phyloP scores from a whole-genome alignment of 306 rosid genomes.

The Biancaea sappan region DNA sequence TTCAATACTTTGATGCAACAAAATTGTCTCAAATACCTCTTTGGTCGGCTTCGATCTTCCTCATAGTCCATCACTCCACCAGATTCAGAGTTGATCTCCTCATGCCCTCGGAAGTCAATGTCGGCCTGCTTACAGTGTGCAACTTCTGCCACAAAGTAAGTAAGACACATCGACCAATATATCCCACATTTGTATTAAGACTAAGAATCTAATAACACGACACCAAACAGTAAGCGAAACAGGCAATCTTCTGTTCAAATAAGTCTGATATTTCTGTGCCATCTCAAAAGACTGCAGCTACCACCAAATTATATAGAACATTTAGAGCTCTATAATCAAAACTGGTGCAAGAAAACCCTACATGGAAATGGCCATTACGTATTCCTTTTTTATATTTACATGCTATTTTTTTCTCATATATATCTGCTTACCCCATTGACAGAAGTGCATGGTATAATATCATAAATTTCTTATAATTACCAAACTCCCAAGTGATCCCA shows the following conservation, averaged over 20 bases:
- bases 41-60: constrained; percentile 96
- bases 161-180: constrained; percentile 95
- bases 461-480: constrained; percentile 7
- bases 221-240: constrained; percentile 27
- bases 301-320: constrained; percentile 29
- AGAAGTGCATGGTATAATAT: background rate
- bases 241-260: constrained; percentile 20
- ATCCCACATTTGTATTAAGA: constrained; percentile 47
- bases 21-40: constrained; percentile 60
- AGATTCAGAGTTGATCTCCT: constrained; percentile 98
- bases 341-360: background rate
- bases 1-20: constrained; percentile 7
- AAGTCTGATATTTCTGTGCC: background rate
- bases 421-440: background rate
- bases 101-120: constrained; percentile 94
- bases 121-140: constrained; percentile 97
- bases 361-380: background rate
- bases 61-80: constrained; percentile 99
- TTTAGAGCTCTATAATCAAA: background rate
- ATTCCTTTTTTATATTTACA: background rate
- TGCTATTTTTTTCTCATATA: background rate
- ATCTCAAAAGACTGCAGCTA: background rate
- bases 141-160: constrained; percentile 99
- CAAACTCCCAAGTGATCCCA: background rate
- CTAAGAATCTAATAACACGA: constrained; percentile 15